Conservation (phyloP, 345 rosid species). For the Linum trigynum region DNA sequence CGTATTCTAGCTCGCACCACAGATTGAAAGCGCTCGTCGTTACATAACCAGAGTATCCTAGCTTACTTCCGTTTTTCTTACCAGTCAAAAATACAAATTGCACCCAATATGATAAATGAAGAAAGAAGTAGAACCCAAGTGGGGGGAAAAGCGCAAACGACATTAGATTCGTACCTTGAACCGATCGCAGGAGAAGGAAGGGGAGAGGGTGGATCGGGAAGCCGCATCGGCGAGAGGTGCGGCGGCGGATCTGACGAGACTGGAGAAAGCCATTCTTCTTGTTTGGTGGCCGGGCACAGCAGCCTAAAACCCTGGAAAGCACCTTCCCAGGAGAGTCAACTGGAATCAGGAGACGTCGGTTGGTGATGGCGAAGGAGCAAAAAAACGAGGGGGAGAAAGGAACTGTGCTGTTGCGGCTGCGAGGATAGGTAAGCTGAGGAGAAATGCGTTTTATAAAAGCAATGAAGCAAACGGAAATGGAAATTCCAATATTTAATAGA, state of each 20-base stretch:
- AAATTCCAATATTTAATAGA: neutral
- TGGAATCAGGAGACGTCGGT: constrained; percentile 9
- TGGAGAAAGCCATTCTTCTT: constrained; percentile 52
- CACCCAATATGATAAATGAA: neutral
- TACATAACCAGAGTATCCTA: neutral
- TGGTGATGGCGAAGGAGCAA: constrained; percentile 9
- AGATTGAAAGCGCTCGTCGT: neutral
- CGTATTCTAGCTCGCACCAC: no score
- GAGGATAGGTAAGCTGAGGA: neutral
- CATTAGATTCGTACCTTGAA: constrained; percentile 33
- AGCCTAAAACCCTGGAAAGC: constrained; percentile 20
- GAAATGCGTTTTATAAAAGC: neutral
- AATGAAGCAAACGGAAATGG: neutral
- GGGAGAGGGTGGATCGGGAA: constrained; percentile 30
- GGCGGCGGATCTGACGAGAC: constrained; percentile 55
- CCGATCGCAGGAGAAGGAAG: constrained; percentile 29
- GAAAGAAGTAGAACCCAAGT: neutral
- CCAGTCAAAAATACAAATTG: neutral
- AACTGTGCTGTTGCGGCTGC: neutral
- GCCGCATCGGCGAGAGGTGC: constrained; percentile 26
- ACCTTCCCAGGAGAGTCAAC: neutral
- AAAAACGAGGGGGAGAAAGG: neutral
- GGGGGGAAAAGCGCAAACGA: constrained; percentile 5
- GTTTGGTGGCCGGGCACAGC: neutral
- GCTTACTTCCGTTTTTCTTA: neutral